Evolutionary conservation across 306 rosid species (phyloP), one percentile per base, ranked within the genome.

Genomic region (Ziziphus jujuba): DNA sequence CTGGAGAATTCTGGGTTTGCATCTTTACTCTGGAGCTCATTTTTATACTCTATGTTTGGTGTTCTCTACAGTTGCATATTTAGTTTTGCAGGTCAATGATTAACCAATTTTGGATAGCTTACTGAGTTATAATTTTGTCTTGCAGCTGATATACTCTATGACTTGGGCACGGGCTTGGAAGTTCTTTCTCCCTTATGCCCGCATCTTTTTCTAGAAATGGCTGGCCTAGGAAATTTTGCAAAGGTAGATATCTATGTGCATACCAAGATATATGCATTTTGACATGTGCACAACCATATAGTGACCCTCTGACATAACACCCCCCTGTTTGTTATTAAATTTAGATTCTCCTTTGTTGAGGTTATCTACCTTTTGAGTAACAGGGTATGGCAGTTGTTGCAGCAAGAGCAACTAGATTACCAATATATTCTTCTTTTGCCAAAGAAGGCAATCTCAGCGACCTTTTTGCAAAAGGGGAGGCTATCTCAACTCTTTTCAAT

Each of bases 381-480:
- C 75, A 93, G 97, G 99, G 99, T 47, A 90, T 93, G 91, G 99
- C 96, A 43, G 89, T 90, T 64, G 99, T 90, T 79, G 99, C 99
- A 28, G 99, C 99, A 31, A 90, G 97, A 79, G 99, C 99, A 59
- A 93, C 99, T 48, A 84, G 99, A 69, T 83, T 93, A 78, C 99
- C 99, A n/a, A 93, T 93, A 80, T 93, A 93, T 87, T 93, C 99
- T 35, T 84, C 99, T 47, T 93, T 90, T 76, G 97, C 97, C 16
- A 93, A 86, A 86, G 99, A 93, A 81, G 97, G 99, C 73, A 93
- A 93, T 85, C 96, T 93, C 60, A 93, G 99, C 63, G 99, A 93
- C 74, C 91, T 93, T 19, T 93, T 90, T 74, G 99, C 99, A 40
- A 93, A 93, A 84, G 99, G 99, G 70, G 99, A 93, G 89, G 99